These are phyloP conservation scores for Carex littledalei DNA, from an alignment of 176 grass and related monocot genomes.

Conservation along the genomic window DNA sequence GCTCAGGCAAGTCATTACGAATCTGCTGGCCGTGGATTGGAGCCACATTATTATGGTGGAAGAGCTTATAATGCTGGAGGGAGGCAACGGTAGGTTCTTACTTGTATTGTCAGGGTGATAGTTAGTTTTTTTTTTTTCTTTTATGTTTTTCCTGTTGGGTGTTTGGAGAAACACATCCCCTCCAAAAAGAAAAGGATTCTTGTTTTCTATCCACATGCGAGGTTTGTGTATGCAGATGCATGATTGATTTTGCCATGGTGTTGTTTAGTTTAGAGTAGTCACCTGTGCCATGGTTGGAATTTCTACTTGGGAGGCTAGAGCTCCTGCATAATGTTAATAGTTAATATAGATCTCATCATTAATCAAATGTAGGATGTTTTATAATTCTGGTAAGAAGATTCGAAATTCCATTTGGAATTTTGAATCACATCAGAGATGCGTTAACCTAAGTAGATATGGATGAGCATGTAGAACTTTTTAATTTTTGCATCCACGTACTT, in stretches of 20 bases:
- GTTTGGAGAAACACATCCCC: background rate
- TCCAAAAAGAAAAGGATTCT: background rate
- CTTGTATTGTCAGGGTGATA: background rate
- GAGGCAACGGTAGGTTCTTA: constrained; percentile 39
- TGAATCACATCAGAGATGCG: background rate
- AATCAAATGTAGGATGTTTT: background rate
- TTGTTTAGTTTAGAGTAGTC: background rate
- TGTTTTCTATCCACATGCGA: background rate
- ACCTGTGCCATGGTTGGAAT: background rate
- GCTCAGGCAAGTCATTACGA: constrained; percentile 37
- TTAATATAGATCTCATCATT: background rate
- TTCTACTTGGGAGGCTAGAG: background rate
- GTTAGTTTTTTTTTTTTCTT: background rate
- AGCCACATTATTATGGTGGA: constrained; percentile 48
- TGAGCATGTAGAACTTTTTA: background rate
- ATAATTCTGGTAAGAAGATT: background rate
- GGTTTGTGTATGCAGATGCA: background rate
- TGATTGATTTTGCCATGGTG: background rate
- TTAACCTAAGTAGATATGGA: background rate
- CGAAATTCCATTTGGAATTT: background rate
- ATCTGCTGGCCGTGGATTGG: constrained; percentile 34
- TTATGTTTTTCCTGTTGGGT: background rate
- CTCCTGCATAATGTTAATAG: background rate
- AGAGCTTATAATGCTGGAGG: constrained; percentile 74
- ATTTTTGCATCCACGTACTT: background rate